A percentile compares a stretch with the other conserved stretches of the same genome.
These are phyloP conservation scores for Olyra latifolia DNA, from an alignment of 176 grass and related monocot species.

Conservation along the genomic window DNA sequence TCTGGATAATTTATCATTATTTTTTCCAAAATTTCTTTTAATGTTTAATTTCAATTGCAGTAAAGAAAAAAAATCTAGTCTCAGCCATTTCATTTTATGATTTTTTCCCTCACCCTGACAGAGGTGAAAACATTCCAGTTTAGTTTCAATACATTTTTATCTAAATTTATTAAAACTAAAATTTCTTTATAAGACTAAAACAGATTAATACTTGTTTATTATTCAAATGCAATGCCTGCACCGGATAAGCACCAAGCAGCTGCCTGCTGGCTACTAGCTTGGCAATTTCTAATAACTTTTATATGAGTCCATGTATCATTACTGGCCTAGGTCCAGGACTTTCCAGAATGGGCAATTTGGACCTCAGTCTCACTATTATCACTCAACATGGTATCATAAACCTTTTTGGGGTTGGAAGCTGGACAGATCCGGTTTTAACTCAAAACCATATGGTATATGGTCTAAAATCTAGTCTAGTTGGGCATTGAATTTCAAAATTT, in stretches of 20 bases:
- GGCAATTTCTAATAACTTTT: not conserved
- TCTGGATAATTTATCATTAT: not conserved
- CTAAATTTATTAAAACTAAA: not conserved
- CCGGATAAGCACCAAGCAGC: not conserved
- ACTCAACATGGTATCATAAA: too few species aligned
- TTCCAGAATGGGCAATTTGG: too few species aligned
- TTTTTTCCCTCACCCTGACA: not conserved
- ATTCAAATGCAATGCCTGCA: too few species aligned
- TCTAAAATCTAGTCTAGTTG: not conserved
- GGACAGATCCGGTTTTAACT: not conserved
- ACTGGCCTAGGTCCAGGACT: too few species aligned
- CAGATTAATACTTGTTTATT: not conserved
- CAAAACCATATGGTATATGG: not conserved
- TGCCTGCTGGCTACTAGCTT: not conserved
- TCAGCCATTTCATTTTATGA: not conserved
- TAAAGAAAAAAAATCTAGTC: not conserved
- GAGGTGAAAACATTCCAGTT: too few species aligned
- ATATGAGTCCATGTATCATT: not conserved
- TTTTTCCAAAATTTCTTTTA: not conserved
- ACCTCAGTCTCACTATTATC: too few species aligned
- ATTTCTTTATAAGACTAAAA: not conserved
- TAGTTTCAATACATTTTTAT: too few species aligned
- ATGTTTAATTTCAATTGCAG: not conserved
- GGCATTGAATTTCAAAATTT: not conserved
- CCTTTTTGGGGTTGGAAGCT: not conserved